Percentiles rank a stretch among this genome's conserved stretches.
Evolutionary conservation across 345 rosid species (phyloP).

Genomic region (Eucalyptus virginea): DNA sequence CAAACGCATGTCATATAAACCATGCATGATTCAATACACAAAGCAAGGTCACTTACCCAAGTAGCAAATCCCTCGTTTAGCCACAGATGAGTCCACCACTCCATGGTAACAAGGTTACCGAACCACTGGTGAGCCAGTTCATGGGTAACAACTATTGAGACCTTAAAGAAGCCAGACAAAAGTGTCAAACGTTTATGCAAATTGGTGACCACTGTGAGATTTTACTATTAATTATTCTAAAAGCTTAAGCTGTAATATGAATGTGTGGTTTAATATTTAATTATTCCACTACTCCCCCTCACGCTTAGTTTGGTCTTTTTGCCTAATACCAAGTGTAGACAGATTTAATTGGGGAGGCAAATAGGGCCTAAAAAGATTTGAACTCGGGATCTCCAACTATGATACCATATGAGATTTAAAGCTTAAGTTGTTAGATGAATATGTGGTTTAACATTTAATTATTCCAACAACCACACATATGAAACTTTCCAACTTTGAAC

Average conservation of each 20-base stretch:
- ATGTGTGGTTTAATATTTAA: no score
- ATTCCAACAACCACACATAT: neutral
- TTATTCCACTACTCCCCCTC: no score
- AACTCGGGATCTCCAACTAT: rapidly evolving
- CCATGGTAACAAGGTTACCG: conserved; percentile 99
- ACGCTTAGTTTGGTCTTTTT: no score
- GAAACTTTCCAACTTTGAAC: neutral
- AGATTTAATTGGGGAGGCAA: no score
- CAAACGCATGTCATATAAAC: neutral
- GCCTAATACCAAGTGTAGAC: no score
- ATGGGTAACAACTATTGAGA: conserved; percentile 90
- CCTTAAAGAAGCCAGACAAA: conserved; percentile 27
- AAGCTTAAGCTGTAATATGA: no score
- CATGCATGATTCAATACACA: conserved; percentile 3
- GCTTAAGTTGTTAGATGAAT: no score
- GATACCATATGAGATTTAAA: no score
- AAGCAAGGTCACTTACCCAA: conserved; percentile 30
- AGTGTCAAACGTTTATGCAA: neutral
- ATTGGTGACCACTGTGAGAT: neutral
- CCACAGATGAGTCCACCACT: conserved; percentile 99
- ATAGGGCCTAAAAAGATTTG: no score
- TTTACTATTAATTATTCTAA: no score
- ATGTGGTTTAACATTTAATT: no score
- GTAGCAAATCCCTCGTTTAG: conserved; percentile 98
- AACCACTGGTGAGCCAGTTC: conserved; percentile 99